Percentiles rank a stretch among this genome's conserved stretches.
Evolutionary conservation across 2,329 filamentous ascomycete genomes (phyloP).

Genomic region (Alternaria brassicicola): DNA sequence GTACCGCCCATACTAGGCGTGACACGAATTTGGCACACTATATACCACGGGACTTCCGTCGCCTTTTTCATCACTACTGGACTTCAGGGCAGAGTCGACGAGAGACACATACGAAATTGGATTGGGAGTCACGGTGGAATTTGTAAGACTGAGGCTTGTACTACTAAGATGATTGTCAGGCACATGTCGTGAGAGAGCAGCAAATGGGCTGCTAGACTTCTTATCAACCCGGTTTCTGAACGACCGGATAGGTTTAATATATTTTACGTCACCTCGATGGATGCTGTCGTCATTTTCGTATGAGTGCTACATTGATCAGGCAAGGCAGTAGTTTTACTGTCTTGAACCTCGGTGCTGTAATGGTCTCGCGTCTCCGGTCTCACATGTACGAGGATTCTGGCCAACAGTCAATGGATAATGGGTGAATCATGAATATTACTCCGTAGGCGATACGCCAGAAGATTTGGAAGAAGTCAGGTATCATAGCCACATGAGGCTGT

Average conservation of each 20-base stretch:
- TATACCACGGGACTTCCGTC: conserved; percentile 5
- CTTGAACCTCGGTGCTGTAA: background rate
- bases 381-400: background rate
- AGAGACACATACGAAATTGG: conserved; percentile 11
- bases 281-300: background rate
- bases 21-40: background rate
- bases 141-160: conserved; percentile 11
- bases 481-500: conserved; percentile 2
- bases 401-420: background rate
- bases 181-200: conserved; percentile 3
- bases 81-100: background rate
- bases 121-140: conserved; percentile 10
- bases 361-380: background rate
- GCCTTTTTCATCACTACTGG: background rate
- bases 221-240: background rate
- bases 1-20: conserved; percentile 26
- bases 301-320: background rate
- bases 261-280: background rate
- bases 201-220: background rate
- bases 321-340: background rate
- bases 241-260: conserved; percentile 8
- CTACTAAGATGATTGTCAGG: conserved; percentile 7
- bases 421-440: background rate
- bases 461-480: conserved; percentile 3
- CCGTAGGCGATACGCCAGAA: background rate